Conservation (phyloP, 2,329 filamentous ascomycete species). For the Colletotrichum acutatum region DNA sequence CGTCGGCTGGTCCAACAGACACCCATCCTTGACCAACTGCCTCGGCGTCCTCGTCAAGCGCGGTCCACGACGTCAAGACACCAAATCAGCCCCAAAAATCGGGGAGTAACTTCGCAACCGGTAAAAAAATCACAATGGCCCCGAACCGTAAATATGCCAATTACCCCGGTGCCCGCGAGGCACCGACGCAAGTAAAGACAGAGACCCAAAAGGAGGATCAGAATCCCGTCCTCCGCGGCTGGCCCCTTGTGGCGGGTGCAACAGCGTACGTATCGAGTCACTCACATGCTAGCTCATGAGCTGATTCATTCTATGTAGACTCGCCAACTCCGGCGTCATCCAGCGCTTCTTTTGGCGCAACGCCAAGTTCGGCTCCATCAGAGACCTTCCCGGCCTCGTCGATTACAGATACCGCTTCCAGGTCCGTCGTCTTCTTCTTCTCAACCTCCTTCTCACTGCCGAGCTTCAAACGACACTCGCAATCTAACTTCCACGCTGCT, state of each 20-base stretch:
- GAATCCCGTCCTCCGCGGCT: conserved; percentile 78
- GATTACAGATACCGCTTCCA: conserved; percentile 58
- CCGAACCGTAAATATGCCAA: conserved; percentile 36
- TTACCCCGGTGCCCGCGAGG: conserved; percentile 34
- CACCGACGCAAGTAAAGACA: conserved; percentile 3
- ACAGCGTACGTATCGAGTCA: conserved; percentile 61
- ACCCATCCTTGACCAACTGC: background rate
- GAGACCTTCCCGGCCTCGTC: conserved; percentile 58
- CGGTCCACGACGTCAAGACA: background rate
- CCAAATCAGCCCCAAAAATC: background rate
- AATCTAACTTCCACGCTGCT: background rate
- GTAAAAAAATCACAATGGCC: conserved; percentile 21
- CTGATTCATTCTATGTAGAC: conserved; percentile 49
- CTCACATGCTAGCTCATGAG: background rate
- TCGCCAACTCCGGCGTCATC: conserved; percentile 69
- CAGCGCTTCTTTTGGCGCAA: conserved; percentile 77
- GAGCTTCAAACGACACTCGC: no score
- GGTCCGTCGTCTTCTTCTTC: conserved; percentile 48
- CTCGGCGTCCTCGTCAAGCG: background rate
- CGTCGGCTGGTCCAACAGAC: background rate
- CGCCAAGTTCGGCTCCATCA: conserved; percentile 64
- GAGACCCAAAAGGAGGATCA: conserved; percentile 52
- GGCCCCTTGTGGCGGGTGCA: conserved; percentile 69
- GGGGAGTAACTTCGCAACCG: background rate
- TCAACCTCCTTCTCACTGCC: background rate